Evolutionary conservation across 106 monocot genomes (phyloP), one percentile per base, ranked within the genome.

Genomic region (Platanthera guangdongensis): DNA sequence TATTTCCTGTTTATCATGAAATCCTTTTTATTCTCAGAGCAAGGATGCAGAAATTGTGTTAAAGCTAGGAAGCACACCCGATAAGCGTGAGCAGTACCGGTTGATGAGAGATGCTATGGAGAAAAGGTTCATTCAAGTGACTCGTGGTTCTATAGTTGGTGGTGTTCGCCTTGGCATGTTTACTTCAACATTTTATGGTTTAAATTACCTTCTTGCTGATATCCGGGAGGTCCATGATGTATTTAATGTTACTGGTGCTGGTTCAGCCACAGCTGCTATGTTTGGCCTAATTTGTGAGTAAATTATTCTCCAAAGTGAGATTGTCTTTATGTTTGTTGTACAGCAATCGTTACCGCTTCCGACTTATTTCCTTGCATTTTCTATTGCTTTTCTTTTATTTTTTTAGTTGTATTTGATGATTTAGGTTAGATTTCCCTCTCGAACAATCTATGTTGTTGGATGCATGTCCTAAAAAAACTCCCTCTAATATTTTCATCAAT

Each of bases 31-130:
- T 28, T 75, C 75, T 47, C 82, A 96, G 95, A 93, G 93, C 84
- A 99, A 99, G 69, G 99, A 99, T 88, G 99, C 99, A 60, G 99
- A 99, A 78, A 94, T 99, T 22, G 88, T 92, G 89, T 68, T 99
- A 70, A 99, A 99, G 77, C 92, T 99, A 65, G 99, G 99, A 53
- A 94, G 94, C 82, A 99, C 99, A 16, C 77, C 89, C 48, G 89
- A 96, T 69, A 94, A 99, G 78, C 86, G 99, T 54, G 99, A 99
- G 77, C 92, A 99, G 68, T 99, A 99, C 76, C 87, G 85, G 81
- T 77, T 99, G 79, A 99, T 99, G 94, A 88, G 99, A 74, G 99
- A 99, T 83, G 99, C 94, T 32, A 99, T 99, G 94, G 99, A 99
- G 88, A 99, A 99, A 59, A 89, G 94, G 52, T 99, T 94, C 67